Base-by-base conservation (phyloP, 208 protist genomes). In the Hexamita inflata region DNA sequence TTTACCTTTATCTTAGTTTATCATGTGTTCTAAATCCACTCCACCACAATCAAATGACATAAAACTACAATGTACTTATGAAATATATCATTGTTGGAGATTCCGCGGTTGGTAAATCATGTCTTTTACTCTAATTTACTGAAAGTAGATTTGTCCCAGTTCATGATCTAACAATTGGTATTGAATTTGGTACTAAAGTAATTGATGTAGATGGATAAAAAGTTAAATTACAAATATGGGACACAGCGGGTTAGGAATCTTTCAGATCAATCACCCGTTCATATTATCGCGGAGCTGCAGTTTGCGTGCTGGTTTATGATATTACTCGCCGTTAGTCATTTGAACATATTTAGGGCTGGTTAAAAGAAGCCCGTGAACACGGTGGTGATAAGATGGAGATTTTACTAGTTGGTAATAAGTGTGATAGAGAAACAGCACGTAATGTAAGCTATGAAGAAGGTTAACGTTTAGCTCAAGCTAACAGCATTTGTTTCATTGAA, bases 151-250 rank as follows among this genome's bases (percentile, higher is more conserved):
- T 75, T 42, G 29, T 41, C 4, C 26, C 26, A 29, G 61, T 35
- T n/a, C 70, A 75, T 42, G 70, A 75, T 59, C 26, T 75, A 9
- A 75, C 70, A n/a, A 42, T 75, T 11, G 70, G 70, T 15, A 49
- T 80, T 30, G 77, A 80, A 38, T 80, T 80, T 78, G 77, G 77
- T 19, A 80, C 75, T 59, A 32, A 49, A 29, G 29, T n/a, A 30
- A 11, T 80, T 2, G 9, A 79, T 19, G n/a, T 80, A 24, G 53
- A 49, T 13, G 34, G 49, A 7, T 40, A 80, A 59, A 35, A 41
- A 15, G 34, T 80, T 29, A 80, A 80, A 59, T 28, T 80, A 28
- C 42, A 80, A 30, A 68, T 80, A 41, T 80, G 77, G 77, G 70
- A 75, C 64, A 75, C 70, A n/a, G 26, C 32, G 9, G 70, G 75